phyloP scores from a whole-genome alignment of 192 early-diverging fungal species.

The Phlyctochytrium planicorne region DNA sequence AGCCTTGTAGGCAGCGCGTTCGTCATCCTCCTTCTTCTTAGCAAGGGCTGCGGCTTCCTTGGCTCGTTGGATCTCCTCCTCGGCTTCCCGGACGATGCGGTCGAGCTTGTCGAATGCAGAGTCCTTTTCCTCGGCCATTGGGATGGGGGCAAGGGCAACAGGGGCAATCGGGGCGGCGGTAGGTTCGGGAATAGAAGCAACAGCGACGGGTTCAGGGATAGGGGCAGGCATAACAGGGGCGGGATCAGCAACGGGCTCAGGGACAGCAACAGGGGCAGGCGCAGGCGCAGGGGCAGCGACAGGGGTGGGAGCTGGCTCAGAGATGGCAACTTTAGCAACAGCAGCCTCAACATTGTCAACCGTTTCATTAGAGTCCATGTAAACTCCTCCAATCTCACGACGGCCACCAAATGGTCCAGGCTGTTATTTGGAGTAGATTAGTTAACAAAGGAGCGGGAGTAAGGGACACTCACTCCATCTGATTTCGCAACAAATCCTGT shows the following conservation, averaged over 20 bases:
- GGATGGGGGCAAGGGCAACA: too few species aligned
- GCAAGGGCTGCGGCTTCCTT: too few species aligned
- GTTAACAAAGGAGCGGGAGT: slow-evolving; percentile 3
- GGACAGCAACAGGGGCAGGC: neutral
- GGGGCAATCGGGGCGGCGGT: neutral
- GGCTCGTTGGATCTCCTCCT: too few species aligned
- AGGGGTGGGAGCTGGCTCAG: too few species aligned
- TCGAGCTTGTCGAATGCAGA: too few species aligned
- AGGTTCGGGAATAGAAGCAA: neutral
- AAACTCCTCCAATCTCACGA: slow-evolving; percentile 37
- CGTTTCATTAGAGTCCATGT: slow-evolving; percentile 13
- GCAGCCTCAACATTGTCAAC: neutral
- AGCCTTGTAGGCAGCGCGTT: too few species aligned
- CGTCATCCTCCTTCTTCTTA: too few species aligned
- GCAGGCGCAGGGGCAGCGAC: neutral
- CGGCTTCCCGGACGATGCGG: neutral
- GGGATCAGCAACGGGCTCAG: too few species aligned
- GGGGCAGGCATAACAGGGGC: neutral
- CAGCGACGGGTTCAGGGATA: neutral
- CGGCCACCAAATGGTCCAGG: slow-evolving; percentile 16
- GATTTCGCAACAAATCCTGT: slow-evolving; percentile 18
- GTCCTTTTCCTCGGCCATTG: too few species aligned
- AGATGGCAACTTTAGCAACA: neutral
- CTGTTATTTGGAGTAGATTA: too few species aligned
- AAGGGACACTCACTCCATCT: too few species aligned